A percentile compares a stretch with the other conserved stretches of the same genome.
phyloP scores from a whole-genome alignment of 139 green algal genomes.

The Tetradesmus obliquus region DNA sequence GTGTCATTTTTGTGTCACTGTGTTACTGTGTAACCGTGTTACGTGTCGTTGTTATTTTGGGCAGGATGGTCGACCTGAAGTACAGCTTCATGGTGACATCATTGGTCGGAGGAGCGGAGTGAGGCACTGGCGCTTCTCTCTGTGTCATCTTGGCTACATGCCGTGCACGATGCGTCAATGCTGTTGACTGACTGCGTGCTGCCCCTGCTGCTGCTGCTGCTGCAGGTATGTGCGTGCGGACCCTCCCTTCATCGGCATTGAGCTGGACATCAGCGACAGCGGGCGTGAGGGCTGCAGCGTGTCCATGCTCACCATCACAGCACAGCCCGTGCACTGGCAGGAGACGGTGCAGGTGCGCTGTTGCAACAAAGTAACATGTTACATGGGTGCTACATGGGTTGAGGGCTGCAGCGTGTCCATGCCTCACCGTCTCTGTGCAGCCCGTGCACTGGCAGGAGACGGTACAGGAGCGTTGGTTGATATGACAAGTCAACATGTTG shows the following conservation, averaged over 20 bases:
- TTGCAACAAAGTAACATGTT: not conserved
- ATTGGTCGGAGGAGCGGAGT: too few species aligned
- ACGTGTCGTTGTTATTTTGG: conserved; percentile 49
- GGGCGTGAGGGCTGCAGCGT: conserved; percentile 95
- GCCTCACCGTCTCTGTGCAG: conserved; percentile 93
- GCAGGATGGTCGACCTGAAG: conserved; percentile 76
- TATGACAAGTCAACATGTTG: not conserved
- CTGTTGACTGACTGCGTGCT: too few species aligned
- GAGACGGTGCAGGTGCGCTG: conserved; percentile 67
- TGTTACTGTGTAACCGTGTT: too few species aligned
- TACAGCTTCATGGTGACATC: conserved; percentile 76
- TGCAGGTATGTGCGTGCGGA: conserved; percentile 57
- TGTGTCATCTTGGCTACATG: too few species aligned
- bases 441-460: conserved; percentile 89
- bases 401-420: not conserved
- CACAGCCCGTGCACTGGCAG: conserved; percentile 92
- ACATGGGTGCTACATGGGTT: not conserved
- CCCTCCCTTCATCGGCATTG: conserved; percentile 89
- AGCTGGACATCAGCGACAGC: conserved; percentile 92
- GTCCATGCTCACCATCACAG: conserved; percentile 93
- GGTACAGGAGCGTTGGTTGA: conserved; percentile 50
- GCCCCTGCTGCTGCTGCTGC: not conserved
- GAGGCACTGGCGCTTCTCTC: too few species aligned
- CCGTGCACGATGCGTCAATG: too few species aligned
- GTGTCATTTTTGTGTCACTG: conserved; percentile 53